These are phyloP conservation scores for Candida berthetii DNA, from an alignment of 805 yeast species.

Conservation along the genomic window DNA sequence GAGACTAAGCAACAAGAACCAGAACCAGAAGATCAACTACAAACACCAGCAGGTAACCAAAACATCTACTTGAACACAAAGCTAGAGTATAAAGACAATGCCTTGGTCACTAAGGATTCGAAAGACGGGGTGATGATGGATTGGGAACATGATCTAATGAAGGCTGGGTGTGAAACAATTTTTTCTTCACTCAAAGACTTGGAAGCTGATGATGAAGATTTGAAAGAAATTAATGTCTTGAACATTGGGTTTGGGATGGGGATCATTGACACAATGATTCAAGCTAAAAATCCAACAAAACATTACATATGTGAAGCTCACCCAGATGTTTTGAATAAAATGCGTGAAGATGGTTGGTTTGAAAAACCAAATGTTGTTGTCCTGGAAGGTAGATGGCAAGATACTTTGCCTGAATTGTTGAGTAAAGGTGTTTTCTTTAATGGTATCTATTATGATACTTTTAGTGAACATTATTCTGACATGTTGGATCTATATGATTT, in stretches of 20 bases:
- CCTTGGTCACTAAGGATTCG: slow-evolving; percentile 65
- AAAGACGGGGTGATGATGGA: slow-evolving; percentile 97
- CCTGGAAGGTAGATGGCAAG: slow-evolving; percentile 93
- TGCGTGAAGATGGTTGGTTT: slow-evolving; percentile 78
- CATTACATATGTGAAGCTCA: slow-evolving; percentile 95
- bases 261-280: slow-evolving; percentile 78
- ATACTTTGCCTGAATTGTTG: slow-evolving; percentile 58
- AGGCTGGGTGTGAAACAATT: slow-evolving; percentile 70
- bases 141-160: slow-evolving; percentile 87
- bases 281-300: slow-evolving; percentile 44
- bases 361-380: slow-evolving; percentile 65
- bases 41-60: slow-evolving; percentile 56
- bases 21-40: slow-evolving; percentile 10
- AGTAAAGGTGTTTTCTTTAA: slow-evolving; percentile 69
- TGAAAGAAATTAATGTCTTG: slow-evolving; percentile 45
- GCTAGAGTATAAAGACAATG: slow-evolving; percentile 60
- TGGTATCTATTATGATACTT: slow-evolving; percentile 92
- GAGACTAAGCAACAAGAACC: slow-evolving; percentile 11
- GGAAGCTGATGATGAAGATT: slow-evolving; percentile 22
- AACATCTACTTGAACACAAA: slow-evolving; percentile 57
- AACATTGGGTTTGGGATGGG: slow-evolving; percentile 98
- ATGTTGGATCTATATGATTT: slow-evolving; percentile 81
- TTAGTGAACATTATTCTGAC: slow-evolving; percentile 85
- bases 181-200: slow-evolving; percentile 37
- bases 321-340: slow-evolving; percentile 74